Evolutionary conservation across 139 green algal genomes (phyloP).

Genomic region (Limnomonas spitsbergensis): DNA sequence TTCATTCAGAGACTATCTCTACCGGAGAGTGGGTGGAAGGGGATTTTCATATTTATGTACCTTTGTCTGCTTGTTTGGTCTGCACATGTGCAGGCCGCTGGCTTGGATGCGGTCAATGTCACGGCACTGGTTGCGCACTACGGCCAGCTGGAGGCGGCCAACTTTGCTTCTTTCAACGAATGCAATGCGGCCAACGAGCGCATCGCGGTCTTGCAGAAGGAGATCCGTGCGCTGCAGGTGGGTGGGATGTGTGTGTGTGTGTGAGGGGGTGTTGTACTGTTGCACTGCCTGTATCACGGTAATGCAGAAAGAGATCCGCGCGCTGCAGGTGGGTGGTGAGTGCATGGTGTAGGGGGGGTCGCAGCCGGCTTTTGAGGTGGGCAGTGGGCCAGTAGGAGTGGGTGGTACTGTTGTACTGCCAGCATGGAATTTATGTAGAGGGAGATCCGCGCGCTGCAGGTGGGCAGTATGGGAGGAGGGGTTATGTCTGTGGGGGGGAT

Average conservation of each 20-base stretch:
- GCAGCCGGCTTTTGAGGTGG: no score
- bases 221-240: slow-evolving; percentile 31
- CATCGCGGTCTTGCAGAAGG: slow-evolving; percentile 19
- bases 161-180: slow-evolving; percentile 31
- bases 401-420: not conserved
- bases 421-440: slow-evolving; percentile 18
- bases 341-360: not conserved
- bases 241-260: slow-evolving; percentile 6
- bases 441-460: slow-evolving; percentile 29
- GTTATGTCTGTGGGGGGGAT: not conserved
- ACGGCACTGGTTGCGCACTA: slow-evolving; percentile 43
- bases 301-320: slow-evolving; percentile 24
- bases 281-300: not conserved
- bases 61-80: no score
- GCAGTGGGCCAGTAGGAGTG: not conserved
- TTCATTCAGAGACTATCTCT: no score
- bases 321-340: slow-evolving; percentile 35
- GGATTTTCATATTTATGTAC: no score
- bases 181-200: slow-evolving; percentile 38
- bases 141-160: slow-evolving; percentile 27
- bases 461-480: not conserved
- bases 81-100: no score
- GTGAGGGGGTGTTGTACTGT: not conserved
- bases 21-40: no score
- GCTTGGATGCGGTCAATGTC: not conserved